phyloP scores from a whole-genome alignment of 345 rosid genomes.

The Ceriops zippeliana region DNA sequence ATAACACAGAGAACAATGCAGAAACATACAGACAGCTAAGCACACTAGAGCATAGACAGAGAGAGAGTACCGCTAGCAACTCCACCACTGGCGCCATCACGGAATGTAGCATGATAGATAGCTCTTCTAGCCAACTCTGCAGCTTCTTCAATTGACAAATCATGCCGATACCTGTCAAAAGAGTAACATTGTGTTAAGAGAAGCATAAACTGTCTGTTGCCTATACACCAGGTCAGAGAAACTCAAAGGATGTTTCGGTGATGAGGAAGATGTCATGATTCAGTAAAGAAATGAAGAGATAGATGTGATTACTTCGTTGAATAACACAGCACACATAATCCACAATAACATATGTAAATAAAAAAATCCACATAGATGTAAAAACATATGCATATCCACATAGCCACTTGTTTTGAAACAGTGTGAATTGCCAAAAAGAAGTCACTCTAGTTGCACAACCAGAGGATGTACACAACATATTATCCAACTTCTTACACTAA shows the following conservation, averaged over 20 bases:
- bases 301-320: not conserved
- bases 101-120: slow-evolving; percentile 97
- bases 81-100: slow-evolving; percentile 99
- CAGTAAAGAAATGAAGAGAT: not conserved
- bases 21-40: not conserved
- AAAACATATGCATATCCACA: not conserved
- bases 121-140: slow-evolving; percentile 91
- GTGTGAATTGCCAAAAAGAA: too few species aligned
- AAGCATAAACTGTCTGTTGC: not conserved
- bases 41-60: not conserved
- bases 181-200: not conserved
- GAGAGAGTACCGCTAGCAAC: slow-evolving; percentile 82
- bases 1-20: not conserved
- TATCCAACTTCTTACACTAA: too few species aligned
- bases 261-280: not conserved
- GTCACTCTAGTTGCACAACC: too few species aligned
- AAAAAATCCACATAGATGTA: not conserved
- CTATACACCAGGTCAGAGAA: not conserved
- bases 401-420: too few species aligned
- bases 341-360: not conserved
- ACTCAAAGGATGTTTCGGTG: too few species aligned
- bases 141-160: slow-evolving; percentile 90
- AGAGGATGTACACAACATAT: too few species aligned
- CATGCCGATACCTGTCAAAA: slow-evolving; percentile 58
- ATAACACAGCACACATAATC: too few species aligned